Percentiles rank a stretch among this genome's conserved stretches.
phyloP scores from a whole-genome alignment of 2,329 filamentous ascomycete species.

The Arthrocladium fulminans region DNA sequence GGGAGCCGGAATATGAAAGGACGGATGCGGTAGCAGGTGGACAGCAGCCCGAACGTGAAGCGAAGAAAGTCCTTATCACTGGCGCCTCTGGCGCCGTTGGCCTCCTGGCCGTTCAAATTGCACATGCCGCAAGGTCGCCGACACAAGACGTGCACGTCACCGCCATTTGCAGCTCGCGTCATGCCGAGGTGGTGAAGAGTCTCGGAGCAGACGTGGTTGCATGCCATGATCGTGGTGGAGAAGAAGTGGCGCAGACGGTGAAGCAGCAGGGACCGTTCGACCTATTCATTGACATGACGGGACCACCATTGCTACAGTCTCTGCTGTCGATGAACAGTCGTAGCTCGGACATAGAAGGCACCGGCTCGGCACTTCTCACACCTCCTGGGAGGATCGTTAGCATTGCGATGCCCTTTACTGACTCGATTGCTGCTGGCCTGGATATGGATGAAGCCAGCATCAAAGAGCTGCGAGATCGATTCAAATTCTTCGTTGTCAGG shows the following conservation, averaged over 20 bases:
- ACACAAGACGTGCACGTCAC: not conserved
- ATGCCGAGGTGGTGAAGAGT: not conserved
- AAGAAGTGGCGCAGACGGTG: not conserved
- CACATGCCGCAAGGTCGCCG: not conserved
- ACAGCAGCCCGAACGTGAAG: slow-evolving; percentile 14
- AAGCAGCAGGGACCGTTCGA: not conserved
- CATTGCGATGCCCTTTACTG: not conserved
- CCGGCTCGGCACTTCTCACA: not conserved
- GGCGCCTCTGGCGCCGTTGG: slow-evolving; percentile 32
- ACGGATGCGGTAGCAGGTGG: not conserved
- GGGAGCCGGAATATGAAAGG: slow-evolving; percentile 9
- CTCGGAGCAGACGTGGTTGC: not conserved
- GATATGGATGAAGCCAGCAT: not conserved
- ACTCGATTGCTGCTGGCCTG: no score
- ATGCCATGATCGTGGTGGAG: not conserved
- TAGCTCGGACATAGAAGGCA: not conserved
- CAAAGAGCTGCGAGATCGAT: slow-evolving; percentile 6
- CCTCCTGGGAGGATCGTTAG: not conserved
- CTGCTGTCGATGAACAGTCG: not conserved
- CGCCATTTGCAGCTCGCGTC: not conserved
- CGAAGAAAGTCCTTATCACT: slow-evolving; percentile 29
- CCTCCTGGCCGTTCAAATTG: slow-evolving; percentile 27
- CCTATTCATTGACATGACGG: not conserved
- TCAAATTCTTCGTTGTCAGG: slow-evolving; percentile 30
- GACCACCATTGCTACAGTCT: not conserved